Percentiles rank a stretch among this genome's conserved stretches.
Evolutionary conservation across 768 basidiomycete genomes (phyloP).

Genomic region (Boletus huronensis): DNA sequence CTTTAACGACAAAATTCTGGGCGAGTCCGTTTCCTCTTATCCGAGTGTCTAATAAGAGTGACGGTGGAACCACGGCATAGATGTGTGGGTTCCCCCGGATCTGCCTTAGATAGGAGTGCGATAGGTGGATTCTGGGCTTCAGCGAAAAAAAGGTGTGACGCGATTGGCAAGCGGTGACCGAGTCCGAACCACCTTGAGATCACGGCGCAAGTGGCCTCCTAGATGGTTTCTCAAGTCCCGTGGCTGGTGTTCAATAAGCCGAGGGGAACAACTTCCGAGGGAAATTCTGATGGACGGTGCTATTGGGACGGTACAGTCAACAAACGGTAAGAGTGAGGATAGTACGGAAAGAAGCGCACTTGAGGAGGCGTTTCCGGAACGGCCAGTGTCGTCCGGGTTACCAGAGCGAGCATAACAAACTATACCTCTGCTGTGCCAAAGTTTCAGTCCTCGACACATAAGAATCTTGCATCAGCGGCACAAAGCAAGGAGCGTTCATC

Average conservation of each 20-base stretch:
- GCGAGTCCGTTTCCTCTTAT: too few relatives aligned
- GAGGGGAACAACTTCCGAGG: not conserved
- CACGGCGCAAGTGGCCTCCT: not conserved
- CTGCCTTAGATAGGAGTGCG: not conserved
- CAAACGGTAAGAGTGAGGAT: not conserved
- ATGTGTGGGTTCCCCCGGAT: not conserved
- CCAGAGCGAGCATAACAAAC: not conserved
- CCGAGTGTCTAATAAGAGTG: too few relatives aligned
- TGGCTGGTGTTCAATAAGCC: not conserved
- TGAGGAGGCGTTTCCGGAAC: not conserved
- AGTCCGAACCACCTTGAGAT: not conserved
- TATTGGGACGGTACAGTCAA: not conserved
- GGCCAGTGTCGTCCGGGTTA: too few relatives aligned
- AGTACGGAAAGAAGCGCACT: not conserved
- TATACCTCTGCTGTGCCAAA: too few relatives aligned
- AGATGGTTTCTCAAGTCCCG: not conserved
- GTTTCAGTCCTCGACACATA: too few relatives aligned
- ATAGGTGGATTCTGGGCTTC: not conserved
- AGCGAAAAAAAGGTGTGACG: not conserved
- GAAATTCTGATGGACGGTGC: not conserved
- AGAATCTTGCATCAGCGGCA: too few relatives aligned
- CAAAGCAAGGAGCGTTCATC: too few relatives aligned
- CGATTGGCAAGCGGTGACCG: not conserved
- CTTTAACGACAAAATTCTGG: too few relatives aligned
- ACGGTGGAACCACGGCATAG: too few relatives aligned